phyloP scores from a whole-genome alignment of 106 monocot genomes.

The Platanthera zijinensis region DNA sequence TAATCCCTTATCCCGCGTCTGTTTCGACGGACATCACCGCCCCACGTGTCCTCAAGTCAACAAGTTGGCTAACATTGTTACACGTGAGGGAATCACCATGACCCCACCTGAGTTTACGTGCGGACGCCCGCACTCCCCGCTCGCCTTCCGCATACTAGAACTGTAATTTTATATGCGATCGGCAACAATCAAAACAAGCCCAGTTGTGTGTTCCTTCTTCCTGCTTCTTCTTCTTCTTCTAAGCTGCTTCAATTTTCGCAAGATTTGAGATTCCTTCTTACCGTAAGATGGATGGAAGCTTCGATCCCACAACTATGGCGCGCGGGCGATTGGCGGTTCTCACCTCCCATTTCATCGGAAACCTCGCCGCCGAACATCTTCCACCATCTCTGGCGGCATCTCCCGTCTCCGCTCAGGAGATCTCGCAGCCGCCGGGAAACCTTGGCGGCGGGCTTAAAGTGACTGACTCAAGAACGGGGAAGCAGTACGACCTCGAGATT shows the following conservation, averaged over 20 bases:
- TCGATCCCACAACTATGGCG: conserved; percentile 26
- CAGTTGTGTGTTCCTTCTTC: neutral
- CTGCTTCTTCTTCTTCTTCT: neutral
- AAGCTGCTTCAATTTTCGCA: neutral
- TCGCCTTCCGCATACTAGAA: too few relatives aligned
- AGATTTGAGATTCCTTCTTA: neutral
- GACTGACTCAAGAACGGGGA: conserved; percentile 72
- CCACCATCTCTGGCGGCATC: conserved; percentile 33
- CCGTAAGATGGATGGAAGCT: conserved; percentile 12
- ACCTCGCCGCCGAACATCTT: neutral
- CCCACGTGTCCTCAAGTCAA: too few relatives aligned
- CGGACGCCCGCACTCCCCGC: too few relatives aligned
- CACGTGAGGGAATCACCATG: too few relatives aligned
- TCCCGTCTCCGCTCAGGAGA: conserved; percentile 32
- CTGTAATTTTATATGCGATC: too few relatives aligned
- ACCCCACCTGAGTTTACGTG: too few relatives aligned
- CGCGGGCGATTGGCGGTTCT: conserved; percentile 66
- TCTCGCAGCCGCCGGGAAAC: conserved; percentile 14
- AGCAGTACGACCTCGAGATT: conserved; percentile 56
- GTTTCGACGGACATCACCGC: too few relatives aligned
- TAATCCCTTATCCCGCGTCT: too few relatives aligned
- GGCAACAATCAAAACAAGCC: too few relatives aligned
- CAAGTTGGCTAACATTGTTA: too few relatives aligned
- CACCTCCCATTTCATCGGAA: conserved; percentile 48
- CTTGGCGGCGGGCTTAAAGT: conserved; percentile 51